Conservation (phyloP, 1,284 basidiomycete genomes). For the Ganoderma sinense region DNA sequence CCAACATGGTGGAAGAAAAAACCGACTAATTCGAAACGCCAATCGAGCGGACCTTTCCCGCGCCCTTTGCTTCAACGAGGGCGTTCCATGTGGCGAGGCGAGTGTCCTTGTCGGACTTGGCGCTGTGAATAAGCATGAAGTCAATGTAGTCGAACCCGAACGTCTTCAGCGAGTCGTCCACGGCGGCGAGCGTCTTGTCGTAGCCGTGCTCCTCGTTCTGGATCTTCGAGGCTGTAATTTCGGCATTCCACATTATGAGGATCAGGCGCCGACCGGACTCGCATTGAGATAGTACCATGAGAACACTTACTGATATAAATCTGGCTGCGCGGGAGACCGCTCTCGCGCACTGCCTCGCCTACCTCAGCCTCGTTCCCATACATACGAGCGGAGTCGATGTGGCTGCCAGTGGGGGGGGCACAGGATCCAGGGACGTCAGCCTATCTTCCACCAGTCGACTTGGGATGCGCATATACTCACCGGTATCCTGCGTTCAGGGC, state of each 20-base stretch:
- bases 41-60: conserved; percentile 59
- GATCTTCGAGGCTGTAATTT: conserved; percentile 32
- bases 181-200: conserved; percentile 30
- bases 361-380: conserved; percentile 80
- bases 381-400: conserved; percentile 75
- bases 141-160: conserved; percentile 55
- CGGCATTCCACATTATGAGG: too few relatives aligned
- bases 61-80: conserved; percentile 52
- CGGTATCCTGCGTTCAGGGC: conserved; percentile 80
- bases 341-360: conserved; percentile 63
- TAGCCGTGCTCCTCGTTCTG: conserved; percentile 37
- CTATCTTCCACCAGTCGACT: not conserved
- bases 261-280: not conserved
- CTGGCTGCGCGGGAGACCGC: conserved; percentile 57
- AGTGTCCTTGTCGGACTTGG: conserved; percentile 48
- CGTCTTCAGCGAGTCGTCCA: conserved; percentile 32
- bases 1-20: conserved; percentile 45
- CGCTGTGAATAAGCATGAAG: conserved; percentile 67
- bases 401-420: conserved; percentile 46
- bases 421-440: conserved; percentile 38
- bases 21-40: conserved; percentile 72
- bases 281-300: not conserved
- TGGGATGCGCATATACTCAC: conserved; percentile 42
- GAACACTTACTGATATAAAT: conserved; percentile 70
- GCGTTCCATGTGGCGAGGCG: conserved; percentile 55